Evolutionary conservation across 352 stramenopile species (phyloP), one percentile per base, ranked within the genome.

Genomic region (Phytophthora tubulina): DNA sequence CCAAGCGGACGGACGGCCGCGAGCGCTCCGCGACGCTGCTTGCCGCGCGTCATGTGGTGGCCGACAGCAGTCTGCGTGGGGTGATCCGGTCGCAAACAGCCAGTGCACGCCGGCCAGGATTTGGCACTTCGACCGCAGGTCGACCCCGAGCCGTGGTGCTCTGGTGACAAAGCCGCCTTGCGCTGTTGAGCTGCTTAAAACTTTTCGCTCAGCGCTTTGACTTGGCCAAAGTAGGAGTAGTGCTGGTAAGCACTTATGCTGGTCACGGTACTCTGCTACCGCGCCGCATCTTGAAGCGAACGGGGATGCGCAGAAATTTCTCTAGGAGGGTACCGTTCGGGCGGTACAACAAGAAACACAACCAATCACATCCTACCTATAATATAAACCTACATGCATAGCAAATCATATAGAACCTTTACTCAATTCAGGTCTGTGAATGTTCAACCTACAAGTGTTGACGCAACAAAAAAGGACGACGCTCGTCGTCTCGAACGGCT

Each of bases 381-480:
- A 9, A 6, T 17, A 9, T 9, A 53, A 36, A 53, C 46, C 46
- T 36, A 33, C 17, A 32, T 15, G 7, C 15, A 4, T 10, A 27
- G 10, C 17, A n/a, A 55, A 55, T 46, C 14, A 55, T 30, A 21
- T 13, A 30, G 8, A 31, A 41, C 30, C 15, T 55, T 27, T 27
- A 27, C 21, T 27, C 21, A 27, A 30, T 53, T 9, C 7, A 45
- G 7, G 1, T 45, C 21, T 38, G 11, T 30, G 6, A 3, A 54
- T 9, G 14, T 3, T 27, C 30, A 58, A 58, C 51, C 11, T 46
- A 35, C 11, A 48, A 52, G 13, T 55, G 51, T 56, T 57, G 51
- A 63, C 62, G 44, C 11, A 66, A 58, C 63, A 72, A 31, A 70
- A 63, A 70, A 51, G 35, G 32, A 63, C 62, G 17, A 45, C 46